phyloP scores from a whole-genome alignment of 163 green algal species.

The Volvox carteri region DNA sequence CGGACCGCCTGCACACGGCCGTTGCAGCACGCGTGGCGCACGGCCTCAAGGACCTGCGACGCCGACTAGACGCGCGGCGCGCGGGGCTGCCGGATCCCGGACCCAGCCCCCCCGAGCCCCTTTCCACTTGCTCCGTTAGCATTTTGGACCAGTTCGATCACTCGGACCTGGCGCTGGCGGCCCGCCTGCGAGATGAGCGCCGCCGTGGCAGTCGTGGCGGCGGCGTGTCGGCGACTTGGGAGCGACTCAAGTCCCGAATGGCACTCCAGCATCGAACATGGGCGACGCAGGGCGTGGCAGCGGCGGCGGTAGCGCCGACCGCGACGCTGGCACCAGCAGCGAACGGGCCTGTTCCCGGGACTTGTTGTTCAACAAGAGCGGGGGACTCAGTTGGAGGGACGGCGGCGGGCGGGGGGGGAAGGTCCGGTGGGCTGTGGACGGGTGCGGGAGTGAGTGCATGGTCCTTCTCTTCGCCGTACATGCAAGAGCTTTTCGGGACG shows the following conservation, averaged over 20 bases:
- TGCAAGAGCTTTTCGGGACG: constrained; percentile 11
- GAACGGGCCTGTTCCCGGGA: no score
- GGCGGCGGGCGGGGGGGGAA: no score
- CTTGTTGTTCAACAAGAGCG: no score
- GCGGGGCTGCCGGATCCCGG: constrained; percentile 25
- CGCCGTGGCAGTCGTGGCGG: not conserved
- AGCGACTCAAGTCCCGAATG: constrained; percentile 50
- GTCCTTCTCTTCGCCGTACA: constrained; percentile 24
- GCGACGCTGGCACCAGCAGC: not conserved
- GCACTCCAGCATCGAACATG: constrained; percentile 47
- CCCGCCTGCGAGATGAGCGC: not conserved
- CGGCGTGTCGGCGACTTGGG: constrained; percentile 21
- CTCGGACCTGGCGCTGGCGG: constrained; percentile 23
- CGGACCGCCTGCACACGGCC: constrained; percentile 58
- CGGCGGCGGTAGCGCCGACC: not conserved
- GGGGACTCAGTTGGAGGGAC: no score
- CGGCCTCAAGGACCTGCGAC: constrained; percentile 25
- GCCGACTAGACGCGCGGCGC: constrained; percentile 33
- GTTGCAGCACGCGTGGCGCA: constrained; percentile 49
- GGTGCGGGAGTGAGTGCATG: not conserved
- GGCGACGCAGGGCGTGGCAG: constrained; percentile 20
- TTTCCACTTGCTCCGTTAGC: not conserved
- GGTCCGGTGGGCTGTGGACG: no score
- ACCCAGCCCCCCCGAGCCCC: not conserved
- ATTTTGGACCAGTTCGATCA: constrained; percentile 46